phyloP scores from a whole-genome alignment of 371 early-diverging fungal genomes.

The Apophysomyces ossiformis region DNA sequence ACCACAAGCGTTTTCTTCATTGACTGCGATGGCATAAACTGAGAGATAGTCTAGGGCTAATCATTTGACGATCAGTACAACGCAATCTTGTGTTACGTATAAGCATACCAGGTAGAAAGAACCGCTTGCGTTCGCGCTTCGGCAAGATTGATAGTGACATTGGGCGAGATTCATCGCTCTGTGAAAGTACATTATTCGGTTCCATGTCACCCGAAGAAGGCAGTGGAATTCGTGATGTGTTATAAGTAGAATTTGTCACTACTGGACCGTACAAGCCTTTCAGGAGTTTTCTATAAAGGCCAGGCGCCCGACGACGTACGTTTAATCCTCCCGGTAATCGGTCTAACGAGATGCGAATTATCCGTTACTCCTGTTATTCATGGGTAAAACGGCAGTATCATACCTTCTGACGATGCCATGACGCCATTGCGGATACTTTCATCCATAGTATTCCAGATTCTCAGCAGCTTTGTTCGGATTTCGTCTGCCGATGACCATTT shows the following conservation, averaged over 20 bases:
- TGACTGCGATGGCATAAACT: constrained; percentile 95
- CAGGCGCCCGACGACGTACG: constrained; percentile 89
- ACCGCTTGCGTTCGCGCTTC: constrained; percentile 50
- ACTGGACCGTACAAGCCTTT: constrained; percentile 72
- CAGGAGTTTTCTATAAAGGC: constrained; percentile 83
- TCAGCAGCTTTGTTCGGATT: constrained; percentile 70
- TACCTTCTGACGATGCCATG: constrained; percentile 49
- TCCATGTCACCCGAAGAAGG: constrained; percentile 16
- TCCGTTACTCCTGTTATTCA: not conserved
- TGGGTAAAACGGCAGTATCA: not conserved
- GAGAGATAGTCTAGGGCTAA: constrained; percentile 91
- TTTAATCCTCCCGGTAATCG: constrained; percentile 84
- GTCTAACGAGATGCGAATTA: constrained; percentile 10
- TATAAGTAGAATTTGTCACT: constrained; percentile 27
- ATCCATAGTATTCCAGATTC: constrained; percentile 95
- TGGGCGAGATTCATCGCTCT: constrained; percentile 24
- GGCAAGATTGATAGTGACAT: constrained; percentile 43
- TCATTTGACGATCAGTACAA: not conserved
- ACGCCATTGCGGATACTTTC: constrained; percentile 84
- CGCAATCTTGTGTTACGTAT: not conserved
- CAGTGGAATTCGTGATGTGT: constrained; percentile 29
- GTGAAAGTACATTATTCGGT: not conserved
- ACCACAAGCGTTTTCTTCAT: constrained; percentile 97
- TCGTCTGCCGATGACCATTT: constrained; percentile 86
- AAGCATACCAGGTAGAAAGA: constrained; percentile 44